Base-by-base conservation (phyloP, 148 eudicot genomes). In the Silene conica region DNA sequence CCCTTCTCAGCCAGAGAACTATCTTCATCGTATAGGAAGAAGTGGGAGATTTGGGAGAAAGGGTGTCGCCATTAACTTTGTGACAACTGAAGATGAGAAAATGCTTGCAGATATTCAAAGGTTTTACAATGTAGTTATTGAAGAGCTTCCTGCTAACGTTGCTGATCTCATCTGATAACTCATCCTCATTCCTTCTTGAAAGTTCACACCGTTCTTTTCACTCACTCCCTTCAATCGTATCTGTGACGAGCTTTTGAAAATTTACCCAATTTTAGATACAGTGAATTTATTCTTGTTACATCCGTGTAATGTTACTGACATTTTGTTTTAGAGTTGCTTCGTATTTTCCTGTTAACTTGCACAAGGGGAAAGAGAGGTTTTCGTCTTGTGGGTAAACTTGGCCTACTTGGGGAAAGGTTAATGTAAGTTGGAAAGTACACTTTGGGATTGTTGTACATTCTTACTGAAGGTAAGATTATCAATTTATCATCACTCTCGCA, bases 1-100 rank as follows among this genome's bases (percentile, higher is more conserved):
- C n/a, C n/a, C n/a, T n/a, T n/a, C n/a, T n/a, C n/a, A n/a, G n/a
- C n/a, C n/a, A n/a, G n/a, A 89, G 77, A 87, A 87, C 80, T 89
- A 89, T 71, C 91, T 89, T 3, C 91, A 89, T 73, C 80, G 91
- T 71, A 87, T 89, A 65, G 94, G 94, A 43, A 82, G 94, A 71
- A 86, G 91, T 82, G 94, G 94, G 34, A 83, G 91, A 52, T 87
- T 89, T 67, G 94, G 94, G 54, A 89, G 94, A 77, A 89, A 89
- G 81, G 94, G 91, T 81, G 89, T 87, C 46, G 94, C 91, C 31
- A 87, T 89, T 57, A 89, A 89, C 71, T 89, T 89, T 61, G 91
- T 89, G 54, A 87, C 91, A 34, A 77, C 70, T 67, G 89, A 86
- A 48, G 95, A 90, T 67, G 91, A 86, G 62, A 84, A 83, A 73